Conservation (phyloP, 2,329 filamentous ascomycete species). For the Ophiostoma sp. region DNA sequence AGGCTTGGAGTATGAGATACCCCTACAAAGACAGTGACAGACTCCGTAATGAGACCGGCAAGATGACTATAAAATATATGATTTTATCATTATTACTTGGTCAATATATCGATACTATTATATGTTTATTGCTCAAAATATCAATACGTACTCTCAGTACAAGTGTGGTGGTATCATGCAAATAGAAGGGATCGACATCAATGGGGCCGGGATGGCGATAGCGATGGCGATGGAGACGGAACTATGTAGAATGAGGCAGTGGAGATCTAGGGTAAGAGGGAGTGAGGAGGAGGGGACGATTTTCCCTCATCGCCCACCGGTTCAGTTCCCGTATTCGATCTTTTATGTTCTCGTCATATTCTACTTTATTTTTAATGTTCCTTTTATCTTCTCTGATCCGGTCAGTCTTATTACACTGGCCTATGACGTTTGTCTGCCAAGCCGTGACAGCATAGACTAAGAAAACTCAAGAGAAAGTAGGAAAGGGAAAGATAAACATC, state of each 20-base stretch:
- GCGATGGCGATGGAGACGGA: neutral
- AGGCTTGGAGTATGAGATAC: neutral
- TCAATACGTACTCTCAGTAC: neutral
- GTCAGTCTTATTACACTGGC: neutral
- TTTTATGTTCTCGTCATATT: neutral
- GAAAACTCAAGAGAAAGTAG: neutral
- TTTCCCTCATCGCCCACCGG: constrained; percentile 13
- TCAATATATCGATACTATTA: no score
- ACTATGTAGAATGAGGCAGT: neutral
- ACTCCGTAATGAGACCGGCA: neutral
- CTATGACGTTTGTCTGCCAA: neutral
- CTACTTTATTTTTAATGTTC: neutral
- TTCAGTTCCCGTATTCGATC: neutral
- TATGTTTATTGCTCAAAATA: neutral
- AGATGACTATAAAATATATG: neutral
- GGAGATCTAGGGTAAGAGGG: neutral
- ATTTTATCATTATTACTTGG: neutral
- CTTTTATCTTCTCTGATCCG: neutral
- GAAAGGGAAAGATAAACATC: neutral
- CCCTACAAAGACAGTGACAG: neutral
- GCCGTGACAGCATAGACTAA: neutral
- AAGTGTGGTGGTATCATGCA: neutral
- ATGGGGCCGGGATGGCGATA: neutral
- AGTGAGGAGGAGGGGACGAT: neutral
- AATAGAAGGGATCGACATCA: neutral